Conservation (phyloP, 2,329 filamentous ascomycete species). For the Ceratocystis huliohia region DNA sequence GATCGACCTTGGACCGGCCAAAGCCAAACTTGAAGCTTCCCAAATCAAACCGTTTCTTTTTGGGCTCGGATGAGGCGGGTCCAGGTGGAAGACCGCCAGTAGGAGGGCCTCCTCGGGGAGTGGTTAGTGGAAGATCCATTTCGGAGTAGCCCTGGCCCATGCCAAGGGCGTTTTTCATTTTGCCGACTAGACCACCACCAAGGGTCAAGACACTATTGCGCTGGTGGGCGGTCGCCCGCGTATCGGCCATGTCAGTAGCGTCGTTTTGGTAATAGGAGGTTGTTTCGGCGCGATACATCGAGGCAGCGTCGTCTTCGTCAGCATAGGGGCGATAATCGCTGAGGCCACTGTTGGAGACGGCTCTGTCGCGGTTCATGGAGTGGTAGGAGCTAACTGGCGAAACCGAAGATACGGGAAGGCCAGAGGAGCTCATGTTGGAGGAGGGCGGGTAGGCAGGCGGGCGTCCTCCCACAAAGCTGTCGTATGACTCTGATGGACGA, state of each 20-base stretch:
- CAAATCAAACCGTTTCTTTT: constrained; percentile 49
- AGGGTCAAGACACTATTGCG: constrained; percentile 81
- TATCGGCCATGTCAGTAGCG: constrained; percentile 28
- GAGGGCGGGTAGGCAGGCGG: constrained; percentile 37
- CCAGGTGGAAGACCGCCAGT: constrained; percentile 23
- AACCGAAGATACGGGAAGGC: constrained; percentile 11
- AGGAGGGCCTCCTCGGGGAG: constrained; percentile 37
- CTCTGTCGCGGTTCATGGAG: constrained; percentile 36
- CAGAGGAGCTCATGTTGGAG: constrained; percentile 14
- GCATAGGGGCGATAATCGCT: constrained; percentile 88
- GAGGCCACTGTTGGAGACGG: constrained; percentile 63
- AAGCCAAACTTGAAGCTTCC: constrained; percentile 88
- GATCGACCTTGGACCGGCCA: constrained; percentile 70
- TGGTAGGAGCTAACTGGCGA: constrained; percentile 33
- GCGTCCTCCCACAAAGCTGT: constrained; percentile 74
- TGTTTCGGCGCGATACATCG: constrained; percentile 53
- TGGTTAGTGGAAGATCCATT: constrained; percentile 93
- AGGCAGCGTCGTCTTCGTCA: constrained; percentile 62
- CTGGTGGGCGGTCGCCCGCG: constrained; percentile 48
- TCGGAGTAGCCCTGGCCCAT: constrained; percentile 85
- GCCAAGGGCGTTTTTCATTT: constrained; percentile 79
- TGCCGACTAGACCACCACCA: constrained; percentile 76
- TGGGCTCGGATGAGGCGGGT: constrained; percentile 32
- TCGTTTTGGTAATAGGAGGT: constrained; percentile 74
- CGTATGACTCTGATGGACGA: constrained; percentile 82